A percentile compares a stretch with the other conserved stretches of the same genome.
These are phyloP conservation scores for Globisporangium echinulatum DNA, from an alignment of 352 stramenopile genomes.

Conservation along the genomic window DNA sequence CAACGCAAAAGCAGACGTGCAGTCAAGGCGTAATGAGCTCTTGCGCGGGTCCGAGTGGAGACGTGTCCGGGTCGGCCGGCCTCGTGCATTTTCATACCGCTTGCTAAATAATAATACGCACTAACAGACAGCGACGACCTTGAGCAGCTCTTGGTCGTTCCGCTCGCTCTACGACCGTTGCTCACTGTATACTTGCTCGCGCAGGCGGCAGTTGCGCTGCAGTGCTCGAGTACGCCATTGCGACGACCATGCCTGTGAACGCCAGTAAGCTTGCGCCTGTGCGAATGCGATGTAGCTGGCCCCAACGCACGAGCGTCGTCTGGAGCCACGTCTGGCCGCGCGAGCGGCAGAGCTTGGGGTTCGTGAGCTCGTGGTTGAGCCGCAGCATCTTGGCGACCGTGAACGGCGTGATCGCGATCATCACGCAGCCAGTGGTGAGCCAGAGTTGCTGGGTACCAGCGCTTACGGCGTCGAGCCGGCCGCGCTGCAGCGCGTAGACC, in stretches of 20 bases:
- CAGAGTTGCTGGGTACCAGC: constrained; percentile 34
- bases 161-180: too few species aligned
- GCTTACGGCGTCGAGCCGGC: constrained; percentile 15
- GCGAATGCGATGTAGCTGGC: constrained; percentile 27
- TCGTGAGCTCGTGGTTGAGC: constrained; percentile 24
- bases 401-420: constrained; percentile 33
- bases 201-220: background rate
- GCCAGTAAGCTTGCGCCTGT: constrained; percentile 23
- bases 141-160: too few species aligned
- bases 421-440: constrained; percentile 32
- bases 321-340: constrained; percentile 22
- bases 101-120: too few species aligned
- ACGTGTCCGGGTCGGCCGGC: too few species aligned
- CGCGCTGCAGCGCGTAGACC: constrained; percentile 36
- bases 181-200: background rate
- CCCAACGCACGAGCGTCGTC: constrained; percentile 24
- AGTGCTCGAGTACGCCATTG: constrained; percentile 13
- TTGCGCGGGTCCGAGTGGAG: too few species aligned
- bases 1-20: too few species aligned
- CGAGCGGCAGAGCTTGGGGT: constrained; percentile 15
- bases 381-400: constrained; percentile 28
- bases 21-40: too few species aligned
- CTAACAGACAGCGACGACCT: too few species aligned
- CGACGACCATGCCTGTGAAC: constrained; percentile 31
- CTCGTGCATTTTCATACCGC: too few species aligned